Base-by-base conservation (phyloP, 192 early-diverging fungal genomes). In the Coemansia sp. region DNA sequence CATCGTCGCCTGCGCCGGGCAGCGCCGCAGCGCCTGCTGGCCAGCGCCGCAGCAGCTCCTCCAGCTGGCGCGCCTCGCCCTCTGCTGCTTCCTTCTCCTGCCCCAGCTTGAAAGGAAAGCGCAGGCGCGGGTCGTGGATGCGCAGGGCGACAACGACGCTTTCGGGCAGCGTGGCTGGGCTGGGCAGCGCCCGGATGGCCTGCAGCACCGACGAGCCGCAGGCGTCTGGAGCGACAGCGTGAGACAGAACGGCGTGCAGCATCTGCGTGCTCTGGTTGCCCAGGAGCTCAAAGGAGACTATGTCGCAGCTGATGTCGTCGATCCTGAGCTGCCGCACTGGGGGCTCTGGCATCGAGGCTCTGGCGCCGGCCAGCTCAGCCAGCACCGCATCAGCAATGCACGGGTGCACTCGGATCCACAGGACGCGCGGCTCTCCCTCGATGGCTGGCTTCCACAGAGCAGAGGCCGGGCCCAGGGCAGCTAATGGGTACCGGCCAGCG, bases 401-500 rank as follows among this genome's bases (percentile, higher is more conserved):
- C 2, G 94, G 94, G 56, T 95, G 96, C 27, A 93, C 62, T 84
- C 92, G 94, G 5, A 98, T 57, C 91, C 93, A 96, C 11, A 95
- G 66, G 19, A 73, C 79, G 39, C 71, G 77, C n/a, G 67, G 9
- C 25, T 43, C 19, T 17, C 60, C 73, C 9, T 70, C 59, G 36
- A 51, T 59, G 22, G 69, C 39, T 10, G 87, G 89, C 49, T 77
- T 82, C 96, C 96, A 98, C 37, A 95, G 70, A 36, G 92, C 91
- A 0, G 73, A 83, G 10, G 86, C 89, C 3, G 96, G 95, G 20
- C 89, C 87, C 7, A 99, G 87, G 1, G 86, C 43, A 10, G 43
- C 68, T 4, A 67, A 49, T 37, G 84, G 84, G 31, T 71, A 82
- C 43, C 31, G 38, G 4, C 47, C 62, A 15, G 71, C 70, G 11